A percentile compares a stretch with the other conserved stretches of the same genome.
Evolutionary conservation across 1,284 basidiomycete genomes (phyloP).

Genomic region (Trichosporon ovoides): DNA sequence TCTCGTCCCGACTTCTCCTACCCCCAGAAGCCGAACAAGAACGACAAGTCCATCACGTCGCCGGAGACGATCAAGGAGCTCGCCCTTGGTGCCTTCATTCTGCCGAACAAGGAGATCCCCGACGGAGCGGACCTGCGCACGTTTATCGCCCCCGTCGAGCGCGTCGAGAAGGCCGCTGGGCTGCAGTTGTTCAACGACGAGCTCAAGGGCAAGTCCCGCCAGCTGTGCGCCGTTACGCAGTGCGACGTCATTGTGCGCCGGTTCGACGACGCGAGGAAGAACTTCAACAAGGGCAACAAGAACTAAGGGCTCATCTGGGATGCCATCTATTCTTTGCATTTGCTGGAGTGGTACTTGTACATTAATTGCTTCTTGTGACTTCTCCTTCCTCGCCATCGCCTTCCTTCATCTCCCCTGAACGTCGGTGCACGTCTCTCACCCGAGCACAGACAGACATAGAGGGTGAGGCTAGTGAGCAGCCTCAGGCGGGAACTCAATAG

Average conservation of each 20-base stretch:
- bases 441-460: no score
- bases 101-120: conserved; percentile 83
- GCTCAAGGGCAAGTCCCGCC: conserved; percentile 71
- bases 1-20: conserved; percentile 67
- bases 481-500: conserved; percentile 46
- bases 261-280: conserved; percentile 81
- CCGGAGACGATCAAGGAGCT: conserved; percentile 59
- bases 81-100: conserved; percentile 84
- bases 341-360: background rate
- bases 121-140: conserved; percentile 71
- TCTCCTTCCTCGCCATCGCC: no score
- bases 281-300: conserved; percentile 18
- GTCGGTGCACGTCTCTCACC: no score
- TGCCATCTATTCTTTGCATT: background rate
- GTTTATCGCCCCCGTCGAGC: conserved; percentile 80
- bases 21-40: conserved; percentile 54
- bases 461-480: no score
- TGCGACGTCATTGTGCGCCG: conserved; percentile 77
- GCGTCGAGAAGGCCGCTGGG: conserved; percentile 86
- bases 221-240: conserved; percentile 79
- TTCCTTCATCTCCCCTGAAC: no score
- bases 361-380: background rate
- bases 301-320: background rate
- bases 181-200: conserved; percentile 80
- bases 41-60: conserved; percentile 29